Conservation (phyloP, 192 early-diverging fungal species). For the Linderina pennispora region DNA sequence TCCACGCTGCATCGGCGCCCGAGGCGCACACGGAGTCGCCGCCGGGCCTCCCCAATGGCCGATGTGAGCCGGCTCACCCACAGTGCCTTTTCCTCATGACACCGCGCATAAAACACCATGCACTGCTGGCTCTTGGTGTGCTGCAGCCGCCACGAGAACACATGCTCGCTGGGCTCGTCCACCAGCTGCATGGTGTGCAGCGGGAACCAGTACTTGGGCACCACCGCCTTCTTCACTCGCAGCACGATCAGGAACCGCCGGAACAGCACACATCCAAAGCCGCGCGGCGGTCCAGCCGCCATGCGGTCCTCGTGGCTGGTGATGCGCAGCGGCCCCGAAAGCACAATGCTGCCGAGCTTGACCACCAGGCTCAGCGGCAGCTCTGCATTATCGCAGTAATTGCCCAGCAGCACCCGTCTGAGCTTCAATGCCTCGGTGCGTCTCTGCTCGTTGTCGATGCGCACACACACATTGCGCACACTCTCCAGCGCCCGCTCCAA, state of each 20-base stretch:
- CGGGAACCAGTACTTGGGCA: constrained; percentile 63
- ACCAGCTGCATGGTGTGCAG: constrained; percentile 53
- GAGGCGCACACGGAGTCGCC: too few species aligned
- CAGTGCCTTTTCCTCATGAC: constrained; percentile 47
- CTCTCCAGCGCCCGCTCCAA: constrained; percentile 14
- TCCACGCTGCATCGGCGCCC: not conserved
- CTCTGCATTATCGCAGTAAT: constrained; percentile 30
- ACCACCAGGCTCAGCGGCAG: constrained; percentile 29
- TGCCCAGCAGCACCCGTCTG: constrained; percentile 14
- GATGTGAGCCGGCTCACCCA: constrained; percentile 48
- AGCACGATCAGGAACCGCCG: constrained; percentile 55
- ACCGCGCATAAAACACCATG: constrained; percentile 54
- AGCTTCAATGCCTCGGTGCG: constrained; percentile 20
- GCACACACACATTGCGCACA: constrained; percentile 22
- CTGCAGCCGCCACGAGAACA: constrained; percentile 25
- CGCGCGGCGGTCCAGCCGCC: not conserved
- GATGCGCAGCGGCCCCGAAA: constrained; percentile 36
- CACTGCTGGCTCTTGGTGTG: constrained; percentile 33
- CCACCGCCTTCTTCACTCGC: constrained; percentile 47
- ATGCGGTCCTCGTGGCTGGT: constrained; percentile 8
- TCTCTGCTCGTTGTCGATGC: constrained; percentile 34
- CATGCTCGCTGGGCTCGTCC: constrained; percentile 29
- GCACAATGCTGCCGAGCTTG: constrained; percentile 27
- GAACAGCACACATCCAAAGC: constrained; percentile 59
- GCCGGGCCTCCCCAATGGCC: constrained; percentile 24